Evolutionary conservation across 352 stramenopile species (phyloP), one percentile per base, ranked within the genome.

Genomic region (Pelagophyceae sp.): DNA sequence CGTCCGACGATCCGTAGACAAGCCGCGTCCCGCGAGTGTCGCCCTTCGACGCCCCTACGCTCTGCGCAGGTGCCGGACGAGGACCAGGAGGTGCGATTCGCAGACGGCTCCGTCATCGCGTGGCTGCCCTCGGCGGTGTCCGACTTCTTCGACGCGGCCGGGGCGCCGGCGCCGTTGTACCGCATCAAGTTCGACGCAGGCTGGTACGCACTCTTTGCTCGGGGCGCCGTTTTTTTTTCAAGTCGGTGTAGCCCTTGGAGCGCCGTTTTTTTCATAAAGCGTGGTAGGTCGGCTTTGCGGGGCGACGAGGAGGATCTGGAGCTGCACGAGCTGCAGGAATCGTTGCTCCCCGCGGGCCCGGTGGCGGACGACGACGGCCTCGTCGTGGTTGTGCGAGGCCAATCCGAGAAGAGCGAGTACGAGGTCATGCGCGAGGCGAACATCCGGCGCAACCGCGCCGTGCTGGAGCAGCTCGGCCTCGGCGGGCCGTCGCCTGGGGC

Each of bases 121-220:
- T 72, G 64, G 64, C 64, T 72, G 20, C 35, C 64, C 15, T 19
- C 64, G 20, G 31, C 20, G 19, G 64, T 51, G 32, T 31, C 6
- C 64, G 64, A 72, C 64, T 72, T 51, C 64, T 3, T 72, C 64
- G 64, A 72, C 64, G 64, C 32, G 32, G 11, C 64, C 19, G 64
- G 64, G 32, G 19, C 15, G 19, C 64, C 64, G 32, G 64, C 64
- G 64, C 19, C 64, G 6, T 32, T 72, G 64, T 72, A 72, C 64
- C 64, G 64, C 64, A n/a, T 72, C 31, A 15, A n/a, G 6, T 72
- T 45, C 64, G 32, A 31, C 32, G 3, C 6, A 15, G 64, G 64
- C 31, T n/a, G 23, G 23, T 33, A 11, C 58, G 23, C 6, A 5
- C 29, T 67, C 23, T n/a, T n/a, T n/a, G n/a, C n/a, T n/a, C n/a